Evolutionary conservation across 192 early-diverging fungal genomes (phyloP).

Genomic region (Coemansia sp.): DNA sequence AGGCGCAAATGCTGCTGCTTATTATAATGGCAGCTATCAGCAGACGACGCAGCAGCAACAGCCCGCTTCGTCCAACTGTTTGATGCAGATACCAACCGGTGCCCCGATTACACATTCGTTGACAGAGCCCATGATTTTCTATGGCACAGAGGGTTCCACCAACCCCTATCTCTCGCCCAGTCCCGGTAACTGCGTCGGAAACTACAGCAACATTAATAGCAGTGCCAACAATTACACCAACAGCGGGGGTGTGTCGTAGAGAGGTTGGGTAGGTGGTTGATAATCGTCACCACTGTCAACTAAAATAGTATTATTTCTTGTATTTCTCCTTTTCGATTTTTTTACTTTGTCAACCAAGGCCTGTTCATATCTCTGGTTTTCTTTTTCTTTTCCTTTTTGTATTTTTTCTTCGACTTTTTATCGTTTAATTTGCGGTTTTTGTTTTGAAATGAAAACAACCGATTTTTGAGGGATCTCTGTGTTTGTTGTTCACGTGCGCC

Average conservation of each 20-base stretch:
- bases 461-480: no score
- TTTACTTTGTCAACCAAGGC: neutral
- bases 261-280: no score
- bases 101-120: slow-evolving; percentile 35
- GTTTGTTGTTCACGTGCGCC: neutral
- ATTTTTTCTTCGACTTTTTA: neutral
- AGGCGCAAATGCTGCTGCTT: neutral
- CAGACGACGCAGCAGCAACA: slow-evolving; percentile 7
- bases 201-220: slow-evolving; percentile 10
- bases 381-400: neutral
- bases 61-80: slow-evolving; percentile 3
- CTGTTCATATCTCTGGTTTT: neutral
- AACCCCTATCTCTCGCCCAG: slow-evolving; percentile 14
- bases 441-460: neutral
- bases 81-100: slow-evolving; percentile 37
- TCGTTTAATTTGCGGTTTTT: neutral
- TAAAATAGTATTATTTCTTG: neutral
- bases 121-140: slow-evolving; percentile 32
- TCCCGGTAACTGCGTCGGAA: neutral
- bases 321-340: neutral
- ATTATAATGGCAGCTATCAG: slow-evolving; percentile 13
- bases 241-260: neutral
- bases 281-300: no score
- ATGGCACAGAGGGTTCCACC: slow-evolving; percentile 9
- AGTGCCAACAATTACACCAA: neutral